Evolutionary conservation across 139 green algal genomes (phyloP).

Genomic region (Coelastrella sp.): DNA sequence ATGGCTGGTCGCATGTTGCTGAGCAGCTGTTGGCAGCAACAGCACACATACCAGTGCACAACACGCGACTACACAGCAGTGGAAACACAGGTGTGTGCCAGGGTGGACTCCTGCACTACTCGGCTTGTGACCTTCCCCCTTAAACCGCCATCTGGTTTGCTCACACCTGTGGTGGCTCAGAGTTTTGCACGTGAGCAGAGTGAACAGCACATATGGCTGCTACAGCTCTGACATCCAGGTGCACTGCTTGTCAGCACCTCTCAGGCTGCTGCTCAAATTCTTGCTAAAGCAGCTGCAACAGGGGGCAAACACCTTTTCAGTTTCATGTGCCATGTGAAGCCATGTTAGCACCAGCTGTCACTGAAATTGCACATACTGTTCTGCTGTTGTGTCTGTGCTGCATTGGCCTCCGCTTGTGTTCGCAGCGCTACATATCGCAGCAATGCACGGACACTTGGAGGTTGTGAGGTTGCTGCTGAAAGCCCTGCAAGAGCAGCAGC

Average conservation of each 20-base stretch:
- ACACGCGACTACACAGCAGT: background rate
- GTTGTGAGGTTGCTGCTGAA: background rate
- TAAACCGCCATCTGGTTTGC: background rate
- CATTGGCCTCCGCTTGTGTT: background rate
- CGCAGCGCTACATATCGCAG: background rate
- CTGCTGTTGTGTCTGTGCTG: background rate
- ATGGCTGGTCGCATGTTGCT: slow-evolving; percentile 30
- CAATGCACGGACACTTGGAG: slow-evolving; percentile 21
- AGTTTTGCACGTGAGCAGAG: too few relatives aligned
- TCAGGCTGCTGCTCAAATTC: too few relatives aligned
- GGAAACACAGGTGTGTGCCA: slow-evolving; percentile 35
- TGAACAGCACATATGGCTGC: too few relatives aligned
- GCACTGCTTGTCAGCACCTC: too few relatives aligned
- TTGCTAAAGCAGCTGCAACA: too few relatives aligned
- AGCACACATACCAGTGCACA: background rate
- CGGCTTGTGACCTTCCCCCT: too few relatives aligned
- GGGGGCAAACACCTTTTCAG: too few relatives aligned
- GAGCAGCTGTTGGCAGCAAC: slow-evolving; percentile 22
- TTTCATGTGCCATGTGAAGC: too few relatives aligned
- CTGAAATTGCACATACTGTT: too few relatives aligned
- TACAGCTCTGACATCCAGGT: too few relatives aligned
- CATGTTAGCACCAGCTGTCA: background rate
- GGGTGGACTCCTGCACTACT: background rate
- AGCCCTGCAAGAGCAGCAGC: slow-evolving; percentile 8
- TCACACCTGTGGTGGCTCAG: too few relatives aligned